Conservation (phyloP, 2,329 filamentous ascomycete species). For the Colletotrichum higginsianum region DNA sequence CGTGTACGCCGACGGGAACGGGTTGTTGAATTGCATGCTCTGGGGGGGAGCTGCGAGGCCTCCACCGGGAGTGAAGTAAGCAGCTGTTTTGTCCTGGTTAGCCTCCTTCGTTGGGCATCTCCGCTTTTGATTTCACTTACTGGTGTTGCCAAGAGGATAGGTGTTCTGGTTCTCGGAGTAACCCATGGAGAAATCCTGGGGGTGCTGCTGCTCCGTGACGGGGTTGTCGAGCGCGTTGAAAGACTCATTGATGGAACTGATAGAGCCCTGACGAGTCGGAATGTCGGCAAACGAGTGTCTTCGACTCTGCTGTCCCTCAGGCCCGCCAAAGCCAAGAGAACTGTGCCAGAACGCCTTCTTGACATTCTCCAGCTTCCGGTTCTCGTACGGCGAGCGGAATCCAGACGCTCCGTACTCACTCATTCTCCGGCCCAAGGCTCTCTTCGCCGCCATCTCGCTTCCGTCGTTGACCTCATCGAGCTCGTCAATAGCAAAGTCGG, state of each 20-base stretch:
- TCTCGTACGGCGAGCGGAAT: conserved; percentile 69
- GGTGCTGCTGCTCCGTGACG: conserved; percentile 59
- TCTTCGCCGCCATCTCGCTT: conserved; percentile 61
- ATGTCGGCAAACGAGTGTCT: conserved; percentile 85
- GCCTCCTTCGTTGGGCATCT: conserved; percentile 3
- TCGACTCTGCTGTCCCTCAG: conserved; percentile 79
- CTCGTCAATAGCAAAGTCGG: conserved; percentile 81
- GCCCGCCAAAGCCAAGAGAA: conserved; percentile 75
- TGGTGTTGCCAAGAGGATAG: conserved; percentile 56
- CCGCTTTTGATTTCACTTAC: conserved; percentile 51
- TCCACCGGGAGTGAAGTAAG: conserved; percentile 56
- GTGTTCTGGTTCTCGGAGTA: conserved; percentile 56
- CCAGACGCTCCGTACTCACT: conserved; percentile 67
- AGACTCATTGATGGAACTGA: conserved; percentile 72
- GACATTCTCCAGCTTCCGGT: conserved; percentile 74
- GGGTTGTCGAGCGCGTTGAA: conserved; percentile 62
- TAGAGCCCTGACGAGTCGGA: conserved; percentile 74
- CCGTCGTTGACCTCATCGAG: conserved; percentile 74
- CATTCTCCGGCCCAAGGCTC: conserved; percentile 67
- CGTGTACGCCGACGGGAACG: conserved; percentile 64
- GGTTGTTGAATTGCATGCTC: conserved; percentile 55
- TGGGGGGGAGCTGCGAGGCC: conserved; percentile 53
- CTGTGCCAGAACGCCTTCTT: conserved; percentile 81
- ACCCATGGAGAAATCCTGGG: conserved; percentile 59
- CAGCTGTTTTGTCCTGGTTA: conserved; percentile 51